Evolutionary conservation across 768 basidiomycete genomes (phyloP).

Genomic region (Phaeotremella skinneri): DNA sequence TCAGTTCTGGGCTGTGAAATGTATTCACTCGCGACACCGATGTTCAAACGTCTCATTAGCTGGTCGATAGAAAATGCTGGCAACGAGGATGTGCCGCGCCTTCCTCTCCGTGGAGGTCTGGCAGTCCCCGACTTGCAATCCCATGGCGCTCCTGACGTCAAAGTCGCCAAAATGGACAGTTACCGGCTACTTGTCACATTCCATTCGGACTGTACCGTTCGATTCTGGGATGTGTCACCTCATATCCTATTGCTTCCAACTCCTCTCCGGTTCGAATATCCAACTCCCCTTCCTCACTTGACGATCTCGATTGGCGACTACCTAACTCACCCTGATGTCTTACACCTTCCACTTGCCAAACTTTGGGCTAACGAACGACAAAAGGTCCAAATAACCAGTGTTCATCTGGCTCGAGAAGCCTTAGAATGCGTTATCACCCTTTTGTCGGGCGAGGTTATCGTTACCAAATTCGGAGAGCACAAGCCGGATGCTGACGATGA

Average conservation of each 20-base stretch:
- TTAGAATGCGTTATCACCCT: constrained; percentile 52
- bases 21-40: constrained; percentile 52
- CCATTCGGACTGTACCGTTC: constrained; percentile 64
- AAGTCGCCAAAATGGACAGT: constrained; percentile 54
- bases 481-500: constrained; percentile 18
- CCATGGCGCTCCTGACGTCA: constrained; percentile 48
- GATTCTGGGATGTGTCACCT: constrained; percentile 72
- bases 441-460: constrained; percentile 52
- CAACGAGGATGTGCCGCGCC: constrained; percentile 55
- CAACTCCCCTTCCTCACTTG: constrained; percentile 62
- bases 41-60: constrained; percentile 51
- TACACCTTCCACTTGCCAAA: constrained; percentile 42
- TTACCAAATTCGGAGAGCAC: constrained; percentile 50
- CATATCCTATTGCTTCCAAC: constrained; percentile 61
- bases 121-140: constrained; percentile 44
- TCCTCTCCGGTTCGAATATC: constrained; percentile 64
- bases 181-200: constrained; percentile 65
- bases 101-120: constrained; percentile 46
- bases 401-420: constrained; percentile 51
- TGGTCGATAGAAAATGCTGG: constrained; percentile 59
- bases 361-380: constrained; percentile 44
- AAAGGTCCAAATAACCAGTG: constrained; percentile 50
- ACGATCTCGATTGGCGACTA: constrained; percentile 61
- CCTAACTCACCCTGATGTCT: constrained; percentile 52
- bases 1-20: constrained; percentile 46